phyloP scores from a whole-genome alignment of 73 alveolate genomes.

The Paramecium primaurelia region DNA sequence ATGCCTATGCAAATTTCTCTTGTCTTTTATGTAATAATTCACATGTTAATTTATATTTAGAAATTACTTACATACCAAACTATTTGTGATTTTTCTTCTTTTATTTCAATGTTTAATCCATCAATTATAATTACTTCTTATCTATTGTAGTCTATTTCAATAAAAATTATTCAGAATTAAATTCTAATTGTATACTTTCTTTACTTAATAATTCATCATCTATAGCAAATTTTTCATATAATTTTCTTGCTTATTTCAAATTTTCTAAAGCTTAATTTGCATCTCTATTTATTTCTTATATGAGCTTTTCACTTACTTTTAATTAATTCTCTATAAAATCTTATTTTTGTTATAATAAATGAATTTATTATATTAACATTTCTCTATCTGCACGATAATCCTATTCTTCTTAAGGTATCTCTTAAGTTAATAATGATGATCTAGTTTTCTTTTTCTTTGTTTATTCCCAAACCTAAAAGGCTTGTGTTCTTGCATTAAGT shows the following conservation, averaged over 20 bases:
- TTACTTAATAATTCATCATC: conserved; percentile 77
- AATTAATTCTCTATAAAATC: conserved; percentile 79
- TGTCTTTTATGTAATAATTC: conserved; percentile 87
- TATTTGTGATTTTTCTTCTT: conserved; percentile 82
- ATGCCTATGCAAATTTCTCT: conserved; percentile 87
- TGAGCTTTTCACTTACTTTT: conserved; percentile 77
- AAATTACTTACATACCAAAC: conserved; percentile 78
- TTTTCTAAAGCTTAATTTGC: conserved; percentile 88
- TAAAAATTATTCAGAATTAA: background rate
- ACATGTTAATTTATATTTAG: conserved; percentile 81
- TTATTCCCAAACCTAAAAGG: conserved; percentile 90
- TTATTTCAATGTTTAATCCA: conserved; percentile 64
- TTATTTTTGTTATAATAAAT: conserved; percentile 81
- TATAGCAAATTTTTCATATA: conserved; percentile 80
- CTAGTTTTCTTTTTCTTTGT: conserved; percentile 91
- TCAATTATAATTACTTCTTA: background rate
- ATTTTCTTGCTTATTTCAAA: conserved; percentile 83
- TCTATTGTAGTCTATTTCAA: background rate
- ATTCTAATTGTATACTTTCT: conserved; percentile 63
- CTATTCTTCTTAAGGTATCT: conserved; percentile 92
- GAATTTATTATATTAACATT: conserved; percentile 78
- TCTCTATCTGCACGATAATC: conserved; percentile 89
- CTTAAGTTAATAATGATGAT: conserved; percentile 95
- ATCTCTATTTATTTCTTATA: conserved; percentile 82
- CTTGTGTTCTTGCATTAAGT: conserved; percentile 76